Evolutionary conservation across 768 basidiomycete species (phyloP).

Genomic region (Guyanaporus albipodus): DNA sequence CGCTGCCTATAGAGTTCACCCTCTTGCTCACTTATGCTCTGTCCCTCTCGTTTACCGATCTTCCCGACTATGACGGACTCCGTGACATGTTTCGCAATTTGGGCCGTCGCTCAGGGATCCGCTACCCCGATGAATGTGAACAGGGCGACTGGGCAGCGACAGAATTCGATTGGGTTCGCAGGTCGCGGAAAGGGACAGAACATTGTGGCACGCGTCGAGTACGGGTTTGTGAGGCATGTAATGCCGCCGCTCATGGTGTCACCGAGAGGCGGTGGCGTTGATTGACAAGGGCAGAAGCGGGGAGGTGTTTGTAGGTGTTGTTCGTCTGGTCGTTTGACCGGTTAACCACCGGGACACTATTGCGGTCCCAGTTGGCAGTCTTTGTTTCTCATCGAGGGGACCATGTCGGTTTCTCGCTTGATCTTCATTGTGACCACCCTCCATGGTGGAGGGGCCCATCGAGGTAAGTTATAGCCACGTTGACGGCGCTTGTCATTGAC

Average conservation of each 20-base stretch:
- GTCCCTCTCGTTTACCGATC: constrained; percentile 80
- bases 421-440: not conserved
- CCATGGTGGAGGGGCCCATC: not conserved
- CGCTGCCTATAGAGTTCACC: constrained; percentile 78
- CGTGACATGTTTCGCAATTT: constrained; percentile 66
- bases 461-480: constrained; percentile 3
- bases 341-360: not conserved
- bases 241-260: constrained; percentile 25
- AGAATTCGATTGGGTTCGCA: constrained; percentile 46
- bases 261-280: constrained; percentile 27
- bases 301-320: constrained; percentile 5
- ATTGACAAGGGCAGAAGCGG: constrained; percentile 1
- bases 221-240: constrained; percentile 33
- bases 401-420: not conserved
- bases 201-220: constrained; percentile 25
- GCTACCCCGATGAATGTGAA: constrained; percentile 27
- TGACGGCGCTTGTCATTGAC: not conserved
- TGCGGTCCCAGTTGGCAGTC: constrained; percentile 1
- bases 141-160: constrained; percentile 18
- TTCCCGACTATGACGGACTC: constrained; percentile 84
- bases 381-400: constrained; percentile 2
- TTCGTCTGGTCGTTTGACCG: not conserved
- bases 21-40: constrained; percentile 76
- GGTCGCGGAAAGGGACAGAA: constrained; percentile 26
- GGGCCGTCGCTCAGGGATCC: constrained; percentile 49